A percentile compares a stretch with the other conserved stretches of the same genome.
phyloP scores from a whole-genome alignment of 441 rosid genomes.

The Croton setiger region DNA sequence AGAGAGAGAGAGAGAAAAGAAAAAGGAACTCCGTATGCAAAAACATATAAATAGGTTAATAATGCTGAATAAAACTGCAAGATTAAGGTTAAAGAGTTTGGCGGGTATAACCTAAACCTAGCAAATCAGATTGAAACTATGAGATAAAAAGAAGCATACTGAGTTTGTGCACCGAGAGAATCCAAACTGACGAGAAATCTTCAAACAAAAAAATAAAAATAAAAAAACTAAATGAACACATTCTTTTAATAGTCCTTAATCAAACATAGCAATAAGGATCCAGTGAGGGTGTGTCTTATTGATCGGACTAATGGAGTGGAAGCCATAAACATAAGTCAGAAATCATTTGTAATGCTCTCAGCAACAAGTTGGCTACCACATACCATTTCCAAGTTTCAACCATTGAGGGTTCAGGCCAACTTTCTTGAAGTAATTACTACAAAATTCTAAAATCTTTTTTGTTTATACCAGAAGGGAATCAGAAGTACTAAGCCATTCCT shows the following conservation, averaged over 20 bases:
- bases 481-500: neutral
- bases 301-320: neutral
- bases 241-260: neutral
- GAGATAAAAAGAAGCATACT: neutral
- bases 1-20: no score
- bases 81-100: no score
- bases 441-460: neutral
- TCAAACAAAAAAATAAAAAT: no score
- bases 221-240: neutral
- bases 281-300: neutral
- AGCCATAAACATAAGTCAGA: neutral
- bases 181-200: neutral
- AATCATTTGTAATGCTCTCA: neutral
- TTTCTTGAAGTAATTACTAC: conserved; percentile 1
- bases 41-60: no score
- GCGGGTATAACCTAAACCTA: no score
- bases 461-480: neutral
- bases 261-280: neutral
- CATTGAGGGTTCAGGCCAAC: neutral
- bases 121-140: neutral
- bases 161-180: neutral
- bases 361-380: neutral
- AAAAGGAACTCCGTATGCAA: no score
- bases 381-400: neutral
- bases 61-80: no score